phyloP scores from a whole-genome alignment of 768 basidiomycete species.

The Chalciporus sphaerocephalus region DNA sequence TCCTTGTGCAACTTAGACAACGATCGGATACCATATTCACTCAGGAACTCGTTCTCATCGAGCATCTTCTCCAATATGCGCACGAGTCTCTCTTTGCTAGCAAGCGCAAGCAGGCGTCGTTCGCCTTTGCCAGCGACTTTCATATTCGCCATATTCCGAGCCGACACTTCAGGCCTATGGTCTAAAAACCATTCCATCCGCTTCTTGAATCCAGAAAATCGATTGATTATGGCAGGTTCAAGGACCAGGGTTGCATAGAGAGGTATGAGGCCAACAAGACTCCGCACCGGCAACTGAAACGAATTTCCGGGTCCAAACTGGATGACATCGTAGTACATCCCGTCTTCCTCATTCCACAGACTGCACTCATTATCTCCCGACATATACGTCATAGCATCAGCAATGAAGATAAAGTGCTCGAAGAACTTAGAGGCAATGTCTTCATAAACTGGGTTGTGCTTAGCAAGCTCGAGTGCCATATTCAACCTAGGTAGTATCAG shows the following conservation, averaged over 20 bases:
- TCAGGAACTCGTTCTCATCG: constrained; percentile 94
- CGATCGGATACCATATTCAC: constrained; percentile 95
- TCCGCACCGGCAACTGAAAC: constrained; percentile 90
- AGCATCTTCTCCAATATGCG: constrained; percentile 94
- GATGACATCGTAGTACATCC: constrained; percentile 98
- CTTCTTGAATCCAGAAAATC: constrained; percentile 97
- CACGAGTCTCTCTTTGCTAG: constrained; percentile 85
- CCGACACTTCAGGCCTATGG: constrained; percentile 82
- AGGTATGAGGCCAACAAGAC: constrained; percentile 96
- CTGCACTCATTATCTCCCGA: constrained; percentile 73
- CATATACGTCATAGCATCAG: constrained; percentile 96
- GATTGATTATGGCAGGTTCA: constrained; percentile 83
- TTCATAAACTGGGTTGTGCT: constrained; percentile 96
- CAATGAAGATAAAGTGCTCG: constrained; percentile 97
- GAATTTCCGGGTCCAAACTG: constrained; percentile 76
- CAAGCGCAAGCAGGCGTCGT: constrained; percentile 82
- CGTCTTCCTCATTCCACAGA: constrained; percentile 95
- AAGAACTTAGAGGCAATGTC: constrained; percentile 99
- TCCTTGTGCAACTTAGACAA: constrained; percentile 92
- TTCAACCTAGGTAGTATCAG: constrained; percentile 60
- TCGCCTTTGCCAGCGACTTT: constrained; percentile 76
- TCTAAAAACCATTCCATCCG: constrained; percentile 98
- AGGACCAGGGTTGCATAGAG: constrained; percentile 92
- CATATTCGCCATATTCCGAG: constrained; percentile 95
- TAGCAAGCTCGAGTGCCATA: constrained; percentile 95